Conservation (phyloP, 176 grass and related monocot species). For the Phyllostachys edulis region DNA sequence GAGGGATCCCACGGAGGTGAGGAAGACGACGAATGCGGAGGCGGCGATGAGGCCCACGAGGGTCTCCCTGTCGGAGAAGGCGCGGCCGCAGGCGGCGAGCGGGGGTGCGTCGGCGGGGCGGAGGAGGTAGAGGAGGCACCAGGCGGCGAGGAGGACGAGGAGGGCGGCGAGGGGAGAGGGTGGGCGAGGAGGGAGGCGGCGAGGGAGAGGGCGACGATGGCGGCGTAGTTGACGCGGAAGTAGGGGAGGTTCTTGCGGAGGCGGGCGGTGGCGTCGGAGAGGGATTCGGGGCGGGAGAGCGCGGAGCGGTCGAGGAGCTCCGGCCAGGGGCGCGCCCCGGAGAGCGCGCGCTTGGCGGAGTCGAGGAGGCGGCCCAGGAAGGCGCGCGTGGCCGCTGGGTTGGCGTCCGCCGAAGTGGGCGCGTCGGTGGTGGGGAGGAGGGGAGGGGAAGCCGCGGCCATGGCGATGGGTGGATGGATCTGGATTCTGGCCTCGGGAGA, state of each 20-base stretch:
- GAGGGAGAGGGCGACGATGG: conserved; percentile 40
- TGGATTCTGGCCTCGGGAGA: no score
- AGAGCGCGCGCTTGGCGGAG: conserved; percentile 21
- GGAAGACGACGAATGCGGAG: conserved; percentile 64
- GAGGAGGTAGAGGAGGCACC: conserved; percentile 59
- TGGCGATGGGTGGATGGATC: no score
- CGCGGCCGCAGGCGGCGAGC: conserved; percentile 43
- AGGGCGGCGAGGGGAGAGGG: no score
- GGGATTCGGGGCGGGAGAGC: conserved; percentile 36
- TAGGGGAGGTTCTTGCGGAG: conserved; percentile 67
- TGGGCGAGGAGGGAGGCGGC: background rate
- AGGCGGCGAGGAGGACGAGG: conserved; percentile 45
- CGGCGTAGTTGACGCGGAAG: conserved; percentile 80
- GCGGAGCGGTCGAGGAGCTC: conserved; percentile 42
- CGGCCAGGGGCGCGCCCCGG: conserved; percentile 39
- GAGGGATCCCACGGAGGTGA: conserved; percentile 67
- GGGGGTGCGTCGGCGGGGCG: conserved; percentile 47
- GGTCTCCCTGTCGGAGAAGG: conserved; percentile 60
- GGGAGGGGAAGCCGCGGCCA: conserved; percentile 23
- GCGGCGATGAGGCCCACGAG: conserved; percentile 41
- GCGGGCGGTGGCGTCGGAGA: conserved; percentile 47
- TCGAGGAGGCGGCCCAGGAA: conserved; percentile 38
- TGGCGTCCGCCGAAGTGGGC: background rate
- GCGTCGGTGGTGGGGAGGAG: conserved; percentile 11
- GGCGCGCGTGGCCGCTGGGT: conserved; percentile 13